Conservation (phyloP, 129 eudicot genomes). For the Apium graveolens region DNA sequence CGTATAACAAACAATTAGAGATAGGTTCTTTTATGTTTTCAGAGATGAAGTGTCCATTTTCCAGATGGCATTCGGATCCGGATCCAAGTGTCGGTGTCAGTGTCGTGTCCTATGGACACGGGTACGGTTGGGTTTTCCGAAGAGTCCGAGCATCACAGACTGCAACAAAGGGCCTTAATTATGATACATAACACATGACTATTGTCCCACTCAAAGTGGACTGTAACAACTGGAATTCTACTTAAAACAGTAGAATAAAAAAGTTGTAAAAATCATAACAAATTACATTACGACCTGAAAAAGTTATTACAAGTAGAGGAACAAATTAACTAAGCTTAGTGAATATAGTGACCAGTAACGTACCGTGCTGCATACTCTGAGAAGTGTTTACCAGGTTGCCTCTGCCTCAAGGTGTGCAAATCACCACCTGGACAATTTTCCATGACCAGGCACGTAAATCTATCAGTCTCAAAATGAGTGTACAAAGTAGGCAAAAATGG, state of each 20-base stretch:
- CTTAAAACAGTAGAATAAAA: neutral
- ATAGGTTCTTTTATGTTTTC: no score
- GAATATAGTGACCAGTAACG: conserved; percentile 1
- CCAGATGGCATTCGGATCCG: no score
- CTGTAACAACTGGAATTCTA: neutral
- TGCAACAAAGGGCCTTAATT: neutral
- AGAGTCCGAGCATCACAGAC: no score
- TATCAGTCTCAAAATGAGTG: conserved; percentile 84
- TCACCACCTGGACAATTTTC: conserved; percentile 97
- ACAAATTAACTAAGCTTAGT: neutral
- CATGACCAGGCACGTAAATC: conserved; percentile 90
- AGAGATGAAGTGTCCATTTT: no score
- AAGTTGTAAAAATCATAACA: neutral
- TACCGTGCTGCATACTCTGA: conserved; percentile 91
- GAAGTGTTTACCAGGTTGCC: conserved; percentile 93
- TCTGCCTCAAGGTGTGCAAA: conserved; percentile 78
- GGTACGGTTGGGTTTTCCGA: no score
- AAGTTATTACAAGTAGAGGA: neutral
- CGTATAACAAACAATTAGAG: no score
- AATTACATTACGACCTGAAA: neutral
- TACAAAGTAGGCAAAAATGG: conserved; percentile 92
- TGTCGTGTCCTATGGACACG: no score
- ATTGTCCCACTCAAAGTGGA: neutral
- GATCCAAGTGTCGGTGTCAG: no score
- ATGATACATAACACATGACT: neutral